phyloP scores from a whole-genome alignment of 2,329 filamentous ascomycete genomes.

The Pezizomycotina sp. region DNA sequence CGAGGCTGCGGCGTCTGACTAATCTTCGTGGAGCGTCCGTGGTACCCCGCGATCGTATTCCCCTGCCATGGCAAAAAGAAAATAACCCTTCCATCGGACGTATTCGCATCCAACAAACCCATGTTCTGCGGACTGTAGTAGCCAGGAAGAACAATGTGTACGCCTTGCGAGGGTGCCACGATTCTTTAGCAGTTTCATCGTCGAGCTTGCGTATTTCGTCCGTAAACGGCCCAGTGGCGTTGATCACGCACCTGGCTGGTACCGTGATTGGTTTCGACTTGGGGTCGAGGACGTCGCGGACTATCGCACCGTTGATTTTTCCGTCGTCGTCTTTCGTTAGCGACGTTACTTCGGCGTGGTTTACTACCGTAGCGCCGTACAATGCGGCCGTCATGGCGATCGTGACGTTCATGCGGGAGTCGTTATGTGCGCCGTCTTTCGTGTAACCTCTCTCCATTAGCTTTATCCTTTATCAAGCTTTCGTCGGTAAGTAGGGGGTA shows the following conservation, averaged over 20 bases:
- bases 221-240: constrained; percentile 76
- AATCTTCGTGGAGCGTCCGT: constrained; percentile 60
- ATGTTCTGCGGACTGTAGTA: constrained; percentile 75
- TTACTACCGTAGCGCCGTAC: constrained; percentile 67
- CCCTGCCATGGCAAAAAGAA: constrained; percentile 91
- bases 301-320: constrained; percentile 53
- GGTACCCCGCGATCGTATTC: constrained; percentile 80
- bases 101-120: constrained; percentile 73
- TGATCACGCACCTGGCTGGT: constrained; percentile 49
- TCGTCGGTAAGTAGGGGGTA: constrained; percentile 3
- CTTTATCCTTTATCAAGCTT: constrained; percentile 22
- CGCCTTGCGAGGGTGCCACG: constrained; percentile 68
- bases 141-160: constrained; percentile 71
- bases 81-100: constrained; percentile 75
- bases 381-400: constrained; percentile 77
- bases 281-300: constrained; percentile 51
- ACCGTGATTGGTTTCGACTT: constrained; percentile 43
- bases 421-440: constrained; percentile 68
- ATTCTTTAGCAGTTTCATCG: constrained; percentile 55
- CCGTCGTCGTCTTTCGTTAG: constrained; percentile 57
- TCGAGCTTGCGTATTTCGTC: constrained; percentile 78
- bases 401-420: constrained; percentile 82
- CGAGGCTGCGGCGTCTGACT: constrained; percentile 57
- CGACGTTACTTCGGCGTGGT: constrained; percentile 64
- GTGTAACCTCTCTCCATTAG: neutral